These are phyloP conservation scores for Thelonectria blattea DNA, from an alignment of 2,329 filamentous ascomycete species.

Conservation along the genomic window DNA sequence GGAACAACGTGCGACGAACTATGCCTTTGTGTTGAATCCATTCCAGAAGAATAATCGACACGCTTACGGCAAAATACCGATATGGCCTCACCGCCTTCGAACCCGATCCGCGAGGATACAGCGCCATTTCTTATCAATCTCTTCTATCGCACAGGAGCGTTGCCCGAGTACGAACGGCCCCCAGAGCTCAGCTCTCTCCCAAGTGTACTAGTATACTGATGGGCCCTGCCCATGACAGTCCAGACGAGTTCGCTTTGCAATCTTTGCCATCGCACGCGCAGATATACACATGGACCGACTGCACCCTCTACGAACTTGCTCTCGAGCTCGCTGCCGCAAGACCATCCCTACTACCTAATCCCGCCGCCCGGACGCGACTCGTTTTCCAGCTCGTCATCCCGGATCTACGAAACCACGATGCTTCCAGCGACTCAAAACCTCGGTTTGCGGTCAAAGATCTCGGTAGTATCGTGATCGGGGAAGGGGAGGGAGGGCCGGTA, in stretches of 20 bases:
- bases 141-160: conserved; percentile 77
- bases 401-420: conserved; percentile 60
- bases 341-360: conserved; percentile 72
- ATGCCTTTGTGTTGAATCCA: neutral
- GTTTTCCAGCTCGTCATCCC: conserved; percentile 86
- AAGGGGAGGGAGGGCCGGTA: conserved; percentile 54
- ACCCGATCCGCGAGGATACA: conserved; percentile 70
- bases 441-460: conserved; percentile 81
- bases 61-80: neutral
- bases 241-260: conserved; percentile 70
- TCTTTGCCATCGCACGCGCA: conserved; percentile 71
- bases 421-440: conserved; percentile 40
- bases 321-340: conserved; percentile 72
- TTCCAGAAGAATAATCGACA: neutral
- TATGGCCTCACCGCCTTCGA: conserved; percentile 30
- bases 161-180: conserved; percentile 64
- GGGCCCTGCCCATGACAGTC: conserved; percentile 49
- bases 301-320: conserved; percentile 81
- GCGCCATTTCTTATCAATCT: conserved; percentile 85
- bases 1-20: conserved; percentile 6
- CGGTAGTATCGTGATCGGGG: conserved; percentile 80
- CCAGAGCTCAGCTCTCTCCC: neutral
- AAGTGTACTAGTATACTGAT: neutral
- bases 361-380: conserved; percentile 82
- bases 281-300: conserved; percentile 86